Evolutionary conservation across 495 filamentous ascomycete species (phyloP), one percentile per base, ranked within the genome.

Genomic region (Neurospora sp.): DNA sequence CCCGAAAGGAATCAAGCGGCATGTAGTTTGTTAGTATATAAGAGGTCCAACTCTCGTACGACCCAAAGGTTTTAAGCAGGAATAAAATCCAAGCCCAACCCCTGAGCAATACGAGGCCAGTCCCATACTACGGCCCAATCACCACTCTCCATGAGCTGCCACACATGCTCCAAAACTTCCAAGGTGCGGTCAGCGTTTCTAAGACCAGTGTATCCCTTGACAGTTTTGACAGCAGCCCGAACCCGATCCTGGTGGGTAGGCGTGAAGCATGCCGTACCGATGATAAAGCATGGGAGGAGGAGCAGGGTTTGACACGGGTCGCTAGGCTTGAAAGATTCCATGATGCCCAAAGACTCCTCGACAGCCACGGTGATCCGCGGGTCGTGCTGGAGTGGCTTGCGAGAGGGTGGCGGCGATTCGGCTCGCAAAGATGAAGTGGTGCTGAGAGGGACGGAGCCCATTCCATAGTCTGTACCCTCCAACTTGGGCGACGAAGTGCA

Each of bases 181-280:
- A 89, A 83, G 13, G 92, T 92, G 42, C 89, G 89, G 74, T 93
- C 89, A 71, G 94, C 92, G 78, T 97, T 97, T 59, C 91, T 89
- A 11, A 97, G 86, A 37, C 91, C 89, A 2, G 91, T 94, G 80
- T 95, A 97, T 1, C 88, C 88, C 74, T 92, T 89, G 72, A 96
- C 87, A 0, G 86, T 86, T 3, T 87, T 85, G 74, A 97, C 89
- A 17, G 93, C 92, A 39, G 83, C 83, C 3, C 88, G 85, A 31
- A 97, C 89, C 28, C 90, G 87, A 36, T 91, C 88, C 36, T 93
- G 89, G 74, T 96, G 93, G 4, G 79, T 76, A 0, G 86, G 83
- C 10, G 89, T 81, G 79, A 97, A 97, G 10, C 92, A 92, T 0
- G 93, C 93, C 76, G 92, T 94, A 21, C 94, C 94, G n/a, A 97